Evolutionary conservation across 768 basidiomycete genomes (phyloP), one percentile per base, ranked within the genome.

Genomic region (Phylloporus rhodoxanthus): DNA sequence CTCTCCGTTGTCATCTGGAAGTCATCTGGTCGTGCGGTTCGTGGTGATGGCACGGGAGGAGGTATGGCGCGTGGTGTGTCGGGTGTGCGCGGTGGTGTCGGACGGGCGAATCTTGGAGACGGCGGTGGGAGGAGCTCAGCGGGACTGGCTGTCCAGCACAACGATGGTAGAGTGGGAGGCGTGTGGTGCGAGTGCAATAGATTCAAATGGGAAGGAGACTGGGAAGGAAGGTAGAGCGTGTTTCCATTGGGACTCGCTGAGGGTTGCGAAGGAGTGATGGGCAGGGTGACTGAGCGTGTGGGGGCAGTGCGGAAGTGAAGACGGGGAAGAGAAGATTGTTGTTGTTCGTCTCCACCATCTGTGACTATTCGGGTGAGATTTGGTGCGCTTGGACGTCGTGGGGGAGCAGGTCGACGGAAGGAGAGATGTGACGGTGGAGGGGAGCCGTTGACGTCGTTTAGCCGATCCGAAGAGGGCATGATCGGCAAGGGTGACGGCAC

Each of bases 301-400:
- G 82, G 82, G 52, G 76, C 67, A 45, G 79, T 80, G 52, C 78
- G 82, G 21, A 82, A 74, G 21, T 78, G 81, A 13, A 87, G 75
- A 60, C 77, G 81, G 43, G 84, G 79, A 4, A 77, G 69, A 46
- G 73, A 66, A 28, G 67, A 46, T 10, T 54, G 59, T 70, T 54
- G 59, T 71, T 71, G 45, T 26, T 60, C 60, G 77, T 72, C 29
- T 70, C 72, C 61, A 4, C 77, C 80, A 54, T 72, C 75, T 19
- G 86, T 87, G 57, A 82, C 77, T 23, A 86, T 63, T n/a, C 70
- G 71, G 19, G 81, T 74, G 26, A 87, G 73, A 49, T 79, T 78
- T 4, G 85, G 81, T 3, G 72, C 77, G 51, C 83, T 86, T 11
- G 84, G 82, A 39, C 81, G 75, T 20, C 79, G 70, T 28, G 74